These are phyloP conservation scores for Populus deltoides DNA, from an alignment of 345 rosid species.

Conservation along the genomic window DNA sequence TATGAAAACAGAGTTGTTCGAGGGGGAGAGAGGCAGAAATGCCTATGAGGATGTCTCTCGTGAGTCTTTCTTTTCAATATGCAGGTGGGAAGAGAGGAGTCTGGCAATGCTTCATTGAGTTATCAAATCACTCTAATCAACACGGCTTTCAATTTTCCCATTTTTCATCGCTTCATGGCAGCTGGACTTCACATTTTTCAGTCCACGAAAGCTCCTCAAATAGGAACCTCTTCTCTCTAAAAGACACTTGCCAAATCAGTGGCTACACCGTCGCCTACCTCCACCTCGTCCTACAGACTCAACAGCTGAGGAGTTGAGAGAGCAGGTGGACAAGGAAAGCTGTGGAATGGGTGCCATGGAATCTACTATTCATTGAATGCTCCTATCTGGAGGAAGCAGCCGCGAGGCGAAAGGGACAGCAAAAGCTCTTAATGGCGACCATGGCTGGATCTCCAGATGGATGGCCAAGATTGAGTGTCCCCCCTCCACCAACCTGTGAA, in stretches of 20 bases:
- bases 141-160: constrained; percentile 7
- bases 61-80: neutral
- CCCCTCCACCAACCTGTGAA: constrained; percentile 32
- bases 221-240: no score
- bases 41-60: neutral
- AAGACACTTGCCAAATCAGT: no score
- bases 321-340: no score
- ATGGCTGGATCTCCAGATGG: constrained; percentile 9
- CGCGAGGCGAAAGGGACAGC: constrained; percentile 18
- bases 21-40: neutral
- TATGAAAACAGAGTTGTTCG: neutral
- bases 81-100: neutral
- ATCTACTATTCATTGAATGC: neutral
- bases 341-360: neutral
- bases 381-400: constrained; percentile 13
- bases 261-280: no score
- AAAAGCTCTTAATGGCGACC: constrained; percentile 13
- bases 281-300: no score
- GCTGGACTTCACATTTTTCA: no score
- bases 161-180: no score
- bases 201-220: no score
- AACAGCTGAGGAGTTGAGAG: no score
- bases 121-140: constrained; percentile 29
- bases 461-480: constrained; percentile 24
- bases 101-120: constrained; percentile 9